Evolutionary conservation across 2,329 filamentous ascomycete genomes (phyloP), one percentile per base, ranked within the genome.

Genomic region (Boeremia exigua): DNA sequence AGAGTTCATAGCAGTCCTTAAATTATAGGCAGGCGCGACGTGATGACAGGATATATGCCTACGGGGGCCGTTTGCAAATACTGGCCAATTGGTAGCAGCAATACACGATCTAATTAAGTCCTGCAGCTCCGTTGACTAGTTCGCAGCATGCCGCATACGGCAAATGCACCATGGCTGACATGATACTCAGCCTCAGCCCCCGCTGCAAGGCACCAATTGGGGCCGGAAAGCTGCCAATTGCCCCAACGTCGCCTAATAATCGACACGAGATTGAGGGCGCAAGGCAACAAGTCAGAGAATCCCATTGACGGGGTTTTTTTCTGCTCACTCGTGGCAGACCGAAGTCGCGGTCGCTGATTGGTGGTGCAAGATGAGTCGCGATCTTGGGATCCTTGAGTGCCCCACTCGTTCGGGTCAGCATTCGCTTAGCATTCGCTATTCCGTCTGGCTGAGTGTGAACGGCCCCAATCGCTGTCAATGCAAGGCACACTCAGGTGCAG

Each of bases 141-240:
- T 50, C 58, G 38, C 45, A 40, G 57, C 25, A 33, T 48, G 40
- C 62, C 55, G 36, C 34, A 64, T 61, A 50, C 43, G 61, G 64
- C 33, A 49, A 66, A 67, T 62, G 53, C 40, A 42, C 8, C 25
- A 46, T 29, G 34, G 42, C 46, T 50, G 62, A 61, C 47, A 38
- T 48, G 27, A 48, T 57, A 44, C 59, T 56, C 53, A 60, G 57
- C 56, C 59, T 66, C 60, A 68, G 63, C 63, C 60, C 61, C 64
- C 50, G 49, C 54, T 39, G 19, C 14, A 32, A 47, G 42, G 38
- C 36, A 43, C 54, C 54, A 51, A 56, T 48, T 23, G 17, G 30
- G 39, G 37, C 42, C 34, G 17, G 25, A 25, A 32, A 17, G 15
- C 30, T 10, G n/a, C 12, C 12, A 49, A 37, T 42, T 42, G 40